These are phyloP conservation scores for Hypoxylon sp. DNA, from an alignment of 2,329 filamentous ascomycete species.

Conservation along the genomic window DNA sequence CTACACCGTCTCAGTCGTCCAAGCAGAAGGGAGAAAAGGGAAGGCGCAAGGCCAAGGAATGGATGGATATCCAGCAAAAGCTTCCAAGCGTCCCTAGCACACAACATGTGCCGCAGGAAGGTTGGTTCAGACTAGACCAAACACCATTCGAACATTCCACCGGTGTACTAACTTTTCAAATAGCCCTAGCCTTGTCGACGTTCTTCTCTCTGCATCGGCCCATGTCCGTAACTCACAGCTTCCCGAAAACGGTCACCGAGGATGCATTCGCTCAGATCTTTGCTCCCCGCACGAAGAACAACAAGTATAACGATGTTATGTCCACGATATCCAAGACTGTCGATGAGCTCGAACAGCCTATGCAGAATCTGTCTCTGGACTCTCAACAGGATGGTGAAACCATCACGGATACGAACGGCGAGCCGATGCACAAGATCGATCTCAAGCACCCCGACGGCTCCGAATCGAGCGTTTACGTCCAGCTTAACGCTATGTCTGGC, in stretches of 20 bases:
- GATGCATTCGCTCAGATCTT: constrained; percentile 91
- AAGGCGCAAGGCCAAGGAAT: constrained; percentile 72
- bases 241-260: constrained; percentile 79
- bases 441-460: constrained; percentile 70
- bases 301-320: constrained; percentile 73
- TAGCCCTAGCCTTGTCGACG: constrained; percentile 88
- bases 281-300: constrained; percentile 66
- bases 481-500: constrained; percentile 77
- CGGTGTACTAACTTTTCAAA: constrained; percentile 40
- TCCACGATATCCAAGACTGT: constrained; percentile 75
- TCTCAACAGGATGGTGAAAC: constrained; percentile 55
- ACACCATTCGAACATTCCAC: constrained; percentile 29
- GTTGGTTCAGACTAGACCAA: constrained; percentile 57
- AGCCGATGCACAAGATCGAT: constrained; percentile 66
- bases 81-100: constrained; percentile 83
- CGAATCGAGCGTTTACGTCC: constrained; percentile 73
- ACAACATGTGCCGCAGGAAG: constrained; percentile 77
- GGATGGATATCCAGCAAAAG: constrained; percentile 65
- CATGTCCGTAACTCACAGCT: constrained; percentile 87
- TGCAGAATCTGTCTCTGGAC: constrained; percentile 67
- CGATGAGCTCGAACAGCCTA: constrained; percentile 71
- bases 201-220: constrained; percentile 98
- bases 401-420: constrained; percentile 59
- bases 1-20: constrained; percentile 61
- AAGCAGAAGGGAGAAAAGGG: constrained; percentile 68